These are phyloP conservation scores for Eimeria praecox DNA, from an alignment of 169 alveolate species.

Conservation along the genomic window DNA sequence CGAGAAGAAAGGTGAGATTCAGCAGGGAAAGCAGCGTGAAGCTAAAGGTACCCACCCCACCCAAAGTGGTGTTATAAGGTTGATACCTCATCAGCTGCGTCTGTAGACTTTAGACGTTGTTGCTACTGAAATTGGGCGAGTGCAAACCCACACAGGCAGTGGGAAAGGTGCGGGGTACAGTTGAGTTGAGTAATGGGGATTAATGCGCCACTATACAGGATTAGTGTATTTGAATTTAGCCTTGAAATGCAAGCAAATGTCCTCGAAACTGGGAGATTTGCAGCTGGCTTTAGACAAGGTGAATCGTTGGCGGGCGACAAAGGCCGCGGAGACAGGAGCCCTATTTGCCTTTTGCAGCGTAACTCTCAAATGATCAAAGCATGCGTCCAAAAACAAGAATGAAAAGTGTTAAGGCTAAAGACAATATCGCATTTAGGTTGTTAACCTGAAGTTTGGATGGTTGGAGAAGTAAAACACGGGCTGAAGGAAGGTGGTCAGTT, in stretches of 20 bases:
- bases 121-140: background rate
- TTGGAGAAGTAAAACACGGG: background rate
- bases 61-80: background rate
- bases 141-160: background rate
- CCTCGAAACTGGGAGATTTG: background rate
- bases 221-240: background rate
- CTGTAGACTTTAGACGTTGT: background rate
- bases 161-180: background rate
- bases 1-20: background rate
- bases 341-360: background rate
- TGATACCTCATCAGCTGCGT: conserved; percentile 41
- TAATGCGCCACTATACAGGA: background rate
- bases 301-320: background rate
- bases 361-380: background rate
- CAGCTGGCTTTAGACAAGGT: background rate
- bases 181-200: background rate
- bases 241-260: background rate
- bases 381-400: background rate
- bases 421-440: background rate
- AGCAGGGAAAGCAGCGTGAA: background rate
- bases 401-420: background rate
- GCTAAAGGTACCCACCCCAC: conserved; percentile 6
- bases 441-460: background rate
- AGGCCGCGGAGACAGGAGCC: conserved; percentile 12
- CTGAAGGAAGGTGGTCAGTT: background rate